Evolutionary conservation across 306 rosid genomes (phyloP).

Genomic region (Argentina anserina): DNA sequence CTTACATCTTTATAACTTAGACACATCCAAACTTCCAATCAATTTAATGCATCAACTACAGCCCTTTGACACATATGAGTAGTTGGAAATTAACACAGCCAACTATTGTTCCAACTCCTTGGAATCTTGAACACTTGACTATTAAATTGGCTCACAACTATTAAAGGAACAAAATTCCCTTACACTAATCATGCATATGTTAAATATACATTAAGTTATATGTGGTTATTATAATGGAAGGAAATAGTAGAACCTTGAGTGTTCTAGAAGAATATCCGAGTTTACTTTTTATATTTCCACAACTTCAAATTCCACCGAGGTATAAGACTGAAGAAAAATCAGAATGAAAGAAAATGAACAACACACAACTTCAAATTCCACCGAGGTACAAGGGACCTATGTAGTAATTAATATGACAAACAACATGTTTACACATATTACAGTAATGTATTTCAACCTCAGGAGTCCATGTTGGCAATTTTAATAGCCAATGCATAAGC

Average conservation of each 20-base stretch:
- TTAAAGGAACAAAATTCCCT: not conserved
- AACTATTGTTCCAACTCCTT: not conserved
- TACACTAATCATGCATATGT: not conserved
- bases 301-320: too few relatives aligned
- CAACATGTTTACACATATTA: not conserved
- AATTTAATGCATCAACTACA: not conserved
- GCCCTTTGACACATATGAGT: not conserved
- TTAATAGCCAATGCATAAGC: too few relatives aligned
- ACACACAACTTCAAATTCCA: not conserved
- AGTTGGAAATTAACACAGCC: too few relatives aligned
- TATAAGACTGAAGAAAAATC: not conserved
- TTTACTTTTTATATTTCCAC: not conserved
- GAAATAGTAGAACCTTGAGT: not conserved
- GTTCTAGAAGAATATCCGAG: not conserved
- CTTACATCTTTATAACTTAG: not conserved
- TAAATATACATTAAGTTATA: not conserved
- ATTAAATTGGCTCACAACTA: not conserved
- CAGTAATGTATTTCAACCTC: not conserved
- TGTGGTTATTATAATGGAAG: not conserved
- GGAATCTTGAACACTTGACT: not conserved
- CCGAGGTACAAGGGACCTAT: not conserved
- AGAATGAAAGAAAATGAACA: not conserved
- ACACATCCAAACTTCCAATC: not conserved
- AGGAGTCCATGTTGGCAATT: not conserved
- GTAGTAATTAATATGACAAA: not conserved